Base-by-base conservation (phyloP, 2,329 filamentous ascomycete species). In the Stagonosporopsis cucurbitacearum region DNA sequence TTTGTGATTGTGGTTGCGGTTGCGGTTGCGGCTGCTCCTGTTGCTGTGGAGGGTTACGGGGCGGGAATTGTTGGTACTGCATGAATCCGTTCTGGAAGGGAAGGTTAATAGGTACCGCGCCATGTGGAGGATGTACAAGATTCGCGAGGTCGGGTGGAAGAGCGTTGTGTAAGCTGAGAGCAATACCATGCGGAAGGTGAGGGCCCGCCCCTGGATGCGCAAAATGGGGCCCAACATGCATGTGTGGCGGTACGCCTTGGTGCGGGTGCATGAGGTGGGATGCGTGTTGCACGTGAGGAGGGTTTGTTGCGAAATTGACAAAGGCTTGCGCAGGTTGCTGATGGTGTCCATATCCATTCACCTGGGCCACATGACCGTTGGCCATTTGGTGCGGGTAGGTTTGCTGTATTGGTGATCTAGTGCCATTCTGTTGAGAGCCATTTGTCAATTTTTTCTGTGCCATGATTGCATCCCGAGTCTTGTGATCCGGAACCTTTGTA, bases 361-460 rank as follows among this genome's bases (percentile, higher is more conserved):
- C 40, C 25, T 68, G 58, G 11, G 63, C 54, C 28, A 50, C 40
- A n/a, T 60, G 51, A 9, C 66, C 65, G 20, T 69, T 69, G 6
- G 54, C 44, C 17, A 49, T 41, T 41, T 67, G 59, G 23, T 63
- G 57, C 36, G 58, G 40, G 28, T 65, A 62, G 26, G 57, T 54
- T 19, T 65, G 60, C 28, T 67, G 60, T 9, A 46, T 35, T 4
- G 63, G 57, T 36, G 60, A 77, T 50, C 80, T 58, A 3, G 40
- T 54, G 23, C 59, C 65, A 20, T 71, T 69, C 17, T 63, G 25
- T 84, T 64, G 54, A 3, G 55, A 54, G 25, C 88, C 84, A 12
- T 90, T 80, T 74, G 91, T 93, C 61, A 85, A 90, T 62, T 94
- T 92, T 72, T 96, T 74, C 13, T 67, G 68, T 32, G 72, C 73